Evolutionary conservation across 164 flowering plant genomes (phyloP).

Genomic region (Umbellularia californica): DNA sequence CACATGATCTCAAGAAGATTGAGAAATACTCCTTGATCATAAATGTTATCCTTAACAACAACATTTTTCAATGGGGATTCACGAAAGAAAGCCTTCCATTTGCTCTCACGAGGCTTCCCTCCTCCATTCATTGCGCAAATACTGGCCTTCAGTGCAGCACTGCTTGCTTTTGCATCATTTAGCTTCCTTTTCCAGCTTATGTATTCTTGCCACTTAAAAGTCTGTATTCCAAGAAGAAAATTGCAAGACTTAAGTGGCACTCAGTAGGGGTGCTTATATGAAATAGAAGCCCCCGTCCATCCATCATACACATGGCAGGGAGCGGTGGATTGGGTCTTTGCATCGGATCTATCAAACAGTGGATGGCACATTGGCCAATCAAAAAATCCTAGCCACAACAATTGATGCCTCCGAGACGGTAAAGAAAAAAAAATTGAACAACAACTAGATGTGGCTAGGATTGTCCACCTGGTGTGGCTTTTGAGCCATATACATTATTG

Average conservation of each 20-base stretch:
- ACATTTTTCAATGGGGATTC: slow-evolving; percentile 51
- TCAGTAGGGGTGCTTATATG: neutral
- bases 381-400: neutral
- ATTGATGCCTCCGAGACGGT: neutral
- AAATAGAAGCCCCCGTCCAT: neutral
- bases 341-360: neutral
- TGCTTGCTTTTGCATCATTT: slow-evolving; percentile 73
- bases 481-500: neutral
- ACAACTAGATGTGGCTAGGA: neutral
- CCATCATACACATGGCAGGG: neutral
- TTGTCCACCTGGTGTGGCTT: neutral
- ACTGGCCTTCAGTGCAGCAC: slow-evolving; percentile 75
- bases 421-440: neutral
- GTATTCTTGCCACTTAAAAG: slow-evolving; percentile 90
- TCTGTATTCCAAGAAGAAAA: slow-evolving; percentile 33
- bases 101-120: slow-evolving; percentile 50
- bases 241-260: neutral
- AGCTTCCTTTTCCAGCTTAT: slow-evolving; percentile 63
- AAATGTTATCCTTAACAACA: slow-evolving; percentile 50
- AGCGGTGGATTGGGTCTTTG: neutral
- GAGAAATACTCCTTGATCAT: slow-evolving; percentile 55
- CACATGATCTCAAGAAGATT: slow-evolving; percentile 58
- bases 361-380: neutral
- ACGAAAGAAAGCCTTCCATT: slow-evolving; percentile 61
- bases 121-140: slow-evolving; percentile 44